Percentiles rank a stretch among this genome's conserved stretches.
Evolutionary conservation across 805 yeast species (phyloP).

Genomic region (Martiniozyma abietophila): DNA sequence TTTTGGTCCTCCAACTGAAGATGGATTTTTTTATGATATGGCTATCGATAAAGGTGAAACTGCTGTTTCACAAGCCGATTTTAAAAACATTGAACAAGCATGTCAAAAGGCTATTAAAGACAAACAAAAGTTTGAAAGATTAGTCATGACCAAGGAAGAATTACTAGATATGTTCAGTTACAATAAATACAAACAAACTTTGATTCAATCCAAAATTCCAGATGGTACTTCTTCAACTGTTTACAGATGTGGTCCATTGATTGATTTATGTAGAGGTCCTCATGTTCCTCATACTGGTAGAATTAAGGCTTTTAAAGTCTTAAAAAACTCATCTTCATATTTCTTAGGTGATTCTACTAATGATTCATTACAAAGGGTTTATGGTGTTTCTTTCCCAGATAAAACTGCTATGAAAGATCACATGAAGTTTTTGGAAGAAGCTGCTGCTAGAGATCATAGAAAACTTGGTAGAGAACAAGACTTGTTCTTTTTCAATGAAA

Average conservation of each 20-base stretch:
- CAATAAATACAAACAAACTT: slow-evolving; percentile 89
- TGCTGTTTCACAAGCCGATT: slow-evolving; percentile 75
- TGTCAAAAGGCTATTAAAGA: slow-evolving; percentile 88
- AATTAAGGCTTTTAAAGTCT: slow-evolving; percentile 85
- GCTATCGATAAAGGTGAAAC: slow-evolving; percentile 68
- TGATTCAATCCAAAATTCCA: slow-evolving; percentile 82
- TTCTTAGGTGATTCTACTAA: slow-evolving; percentile 88
- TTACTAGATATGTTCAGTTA: slow-evolving; percentile 87
- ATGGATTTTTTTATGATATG: slow-evolving; percentile 97
- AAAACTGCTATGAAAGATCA: slow-evolving; percentile 94
- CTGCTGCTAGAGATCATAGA: slow-evolving; percentile 92
- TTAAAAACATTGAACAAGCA: slow-evolving; percentile 72
- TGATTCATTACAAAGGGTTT: slow-evolving; percentile 93
- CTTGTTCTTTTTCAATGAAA: slow-evolving; percentile 86
- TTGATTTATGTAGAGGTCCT: slow-evolving; percentile 96
- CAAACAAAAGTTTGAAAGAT: slow-evolving; percentile 90
- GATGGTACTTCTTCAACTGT: slow-evolving; percentile 96
- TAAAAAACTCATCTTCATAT: slow-evolving; percentile 94
- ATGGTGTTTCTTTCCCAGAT: slow-evolving; percentile 98
- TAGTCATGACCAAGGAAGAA: slow-evolving; percentile 86
- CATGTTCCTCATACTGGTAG: slow-evolving; percentile 97
- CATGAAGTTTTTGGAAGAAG: slow-evolving; percentile 89
- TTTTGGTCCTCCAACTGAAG: slow-evolving; percentile 95
- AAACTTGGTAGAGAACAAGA: slow-evolving; percentile 96
- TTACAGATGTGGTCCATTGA: slow-evolving; percentile 94